These are phyloP conservation scores for Polytolypa hystricis DNA, from an alignment of 2,329 filamentous ascomycete genomes.

Conservation along the genomic window DNA sequence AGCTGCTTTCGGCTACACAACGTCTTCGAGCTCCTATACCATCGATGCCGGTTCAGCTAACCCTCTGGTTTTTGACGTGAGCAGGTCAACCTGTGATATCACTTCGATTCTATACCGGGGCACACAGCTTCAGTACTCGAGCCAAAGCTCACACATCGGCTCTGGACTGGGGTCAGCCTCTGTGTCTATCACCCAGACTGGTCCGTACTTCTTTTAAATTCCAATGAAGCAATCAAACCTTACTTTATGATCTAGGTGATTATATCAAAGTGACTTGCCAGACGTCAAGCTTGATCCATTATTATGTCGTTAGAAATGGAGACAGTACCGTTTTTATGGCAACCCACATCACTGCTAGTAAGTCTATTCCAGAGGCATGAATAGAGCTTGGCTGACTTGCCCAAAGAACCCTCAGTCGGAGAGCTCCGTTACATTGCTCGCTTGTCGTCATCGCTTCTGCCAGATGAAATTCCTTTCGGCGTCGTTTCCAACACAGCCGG, in stretches of 20 bases:
- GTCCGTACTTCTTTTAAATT: slow-evolving; percentile 9
- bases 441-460: slow-evolving; percentile 41
- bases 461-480: slow-evolving; percentile 44
- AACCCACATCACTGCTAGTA: slow-evolving; percentile 46
- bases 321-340: slow-evolving; percentile 51
- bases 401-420: slow-evolving; percentile 40
- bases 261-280: slow-evolving; percentile 53
- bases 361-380: slow-evolving; percentile 8
- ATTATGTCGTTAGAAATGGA: slow-evolving; percentile 51
- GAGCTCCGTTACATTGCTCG: slow-evolving; percentile 57
- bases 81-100: slow-evolving; percentile 49
- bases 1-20: slow-evolving; percentile 21
- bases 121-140: slow-evolving; percentile 46
- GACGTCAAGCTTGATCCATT: slow-evolving; percentile 52
- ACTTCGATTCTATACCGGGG: slow-evolving; percentile 51
- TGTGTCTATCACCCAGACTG: slow-evolving; percentile 38
- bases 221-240: no score
- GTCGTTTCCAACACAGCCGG: slow-evolving; percentile 45
- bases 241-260: slow-evolving; percentile 16
- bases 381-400: slow-evolving; percentile 5
- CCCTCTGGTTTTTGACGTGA: slow-evolving; percentile 41
- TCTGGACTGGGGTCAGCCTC: slow-evolving; percentile 50
- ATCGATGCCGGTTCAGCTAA: slow-evolving; percentile 41
- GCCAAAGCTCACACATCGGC: slow-evolving; percentile 44
- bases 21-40: slow-evolving; percentile 23